Evolutionary conservation across 352 stramenopile species (phyloP), one percentile per base, ranked within the genome.

Genomic region (Phytophthora quininea): DNA sequence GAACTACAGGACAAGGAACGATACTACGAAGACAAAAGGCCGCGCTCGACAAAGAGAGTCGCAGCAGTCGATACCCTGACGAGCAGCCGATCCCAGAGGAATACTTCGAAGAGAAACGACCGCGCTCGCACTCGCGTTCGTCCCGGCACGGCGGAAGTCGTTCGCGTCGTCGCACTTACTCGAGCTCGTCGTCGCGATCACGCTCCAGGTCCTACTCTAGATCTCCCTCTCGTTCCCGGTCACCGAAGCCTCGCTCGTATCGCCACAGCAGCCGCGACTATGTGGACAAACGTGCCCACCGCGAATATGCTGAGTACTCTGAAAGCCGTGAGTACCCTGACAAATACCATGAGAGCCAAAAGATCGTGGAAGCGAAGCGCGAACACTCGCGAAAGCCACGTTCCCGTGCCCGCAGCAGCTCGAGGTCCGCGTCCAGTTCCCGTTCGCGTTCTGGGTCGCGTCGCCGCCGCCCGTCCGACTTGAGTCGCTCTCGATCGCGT

Each of bases 151-250:
- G 69, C 55, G 67, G 29, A 62, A 61, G 54, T 72, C 71, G 63
- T 30, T 74, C 64, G 62, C 66, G 15, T 11, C 77, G 57, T 32
- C 67, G 67, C 7, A 84, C 72, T 15, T 73, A 74, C 61, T 86
- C 73, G 1, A 50, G 69, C 9, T 80, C 75, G 12, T 77, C 65
- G 19, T 80, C 82, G 31, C 66, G 71, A 2, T 88, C 79, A 14
- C 74, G 58, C 0, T 92, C 79, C 3, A 62, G 60, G 8, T 88
- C 76, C 4, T 69, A 72, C 48, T 82, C 67, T 33, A 50, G 54
- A 38, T 86, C 77, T 14, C 68, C 54, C 37, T 65, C 56, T 15
- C 61, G 64, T 48, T 67, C 67, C 37, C 69, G 60, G 12, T 74
- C 71, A 4, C 67, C 54, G 24, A 71, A 67, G 43, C 43, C 43